Evolutionary conservation across 2,329 filamentous ascomycete species (phyloP), one percentile per base, ranked within the genome.

Genomic region (Aureobasidium sp.): DNA sequence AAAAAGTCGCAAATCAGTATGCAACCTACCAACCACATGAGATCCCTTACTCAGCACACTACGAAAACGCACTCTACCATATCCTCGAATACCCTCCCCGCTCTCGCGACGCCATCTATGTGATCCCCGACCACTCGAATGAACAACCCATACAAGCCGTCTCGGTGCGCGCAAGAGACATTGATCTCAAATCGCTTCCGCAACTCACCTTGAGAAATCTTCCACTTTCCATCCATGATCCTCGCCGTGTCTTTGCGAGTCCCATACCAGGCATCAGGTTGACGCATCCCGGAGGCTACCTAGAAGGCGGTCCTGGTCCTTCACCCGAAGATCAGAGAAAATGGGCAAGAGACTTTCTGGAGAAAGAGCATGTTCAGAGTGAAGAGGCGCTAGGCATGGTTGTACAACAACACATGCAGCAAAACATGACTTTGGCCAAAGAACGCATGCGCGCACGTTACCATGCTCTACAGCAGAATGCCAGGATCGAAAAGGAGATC

Each of bases 231-330:
- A 68, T 79, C 11, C 65, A 71, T 49, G 78, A 79, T 27, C 66
- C 73, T 1, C 73, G 77, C 2, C 75, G 78, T 34, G 75, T 72
- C 14, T 75, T 76, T 68, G 66, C 73, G 41, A 75, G 72, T 30
- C 71, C 73, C 7, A 69, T 80, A n/a, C 73, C 77, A 0, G 77
- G 76, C 34, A 62, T 80, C 14, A 70, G 70, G 36, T 73, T 80
- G 59, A 80, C 78, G 0, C 78, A 80, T 63, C 70, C 71, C 2
- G 73, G 74, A 10, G 78, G 78, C n/a, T 78, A 76, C 47, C 69
- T 78, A 32, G 77, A 78, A 47, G 78, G 78, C 16, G 78, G 78
- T 1, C 76, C 76, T 0, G 76, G 76, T 1, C 72, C 77, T 0
- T 69, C 72, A 10, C 71, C 74, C 3, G 64, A 67, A 6, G 71